phyloP scores from a whole-genome alignment of 495 filamentous ascomycete species.

The Haplographium delicatum region DNA sequence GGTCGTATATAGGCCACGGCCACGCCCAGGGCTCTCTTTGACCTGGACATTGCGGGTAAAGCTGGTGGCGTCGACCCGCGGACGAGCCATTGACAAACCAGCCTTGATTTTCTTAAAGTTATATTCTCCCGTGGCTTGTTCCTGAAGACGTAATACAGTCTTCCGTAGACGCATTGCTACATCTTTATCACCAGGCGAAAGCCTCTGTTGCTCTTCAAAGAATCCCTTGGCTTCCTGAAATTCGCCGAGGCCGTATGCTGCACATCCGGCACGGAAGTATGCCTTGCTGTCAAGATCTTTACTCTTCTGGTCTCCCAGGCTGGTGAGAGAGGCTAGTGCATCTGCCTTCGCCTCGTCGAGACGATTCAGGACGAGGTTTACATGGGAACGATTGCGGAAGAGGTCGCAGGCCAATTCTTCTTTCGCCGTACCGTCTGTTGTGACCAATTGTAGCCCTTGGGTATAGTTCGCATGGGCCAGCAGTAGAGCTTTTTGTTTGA shows the following conservation, averaged over 20 bases:
- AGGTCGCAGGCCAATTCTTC: slow-evolving; percentile 23
- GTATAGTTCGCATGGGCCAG: slow-evolving; percentile 30
- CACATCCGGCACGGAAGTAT: slow-evolving; percentile 42
- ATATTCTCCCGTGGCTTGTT: slow-evolving; percentile 38
- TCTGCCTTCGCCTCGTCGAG: slow-evolving; percentile 31
- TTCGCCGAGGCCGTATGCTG: slow-evolving; percentile 39
- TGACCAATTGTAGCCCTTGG: slow-evolving; percentile 27
- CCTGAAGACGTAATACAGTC: slow-evolving; percentile 27
- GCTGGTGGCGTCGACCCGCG: slow-evolving; percentile 38
- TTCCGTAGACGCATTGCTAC: slow-evolving; percentile 29
- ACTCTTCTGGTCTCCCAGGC: slow-evolving; percentile 21
- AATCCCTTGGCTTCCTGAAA: slow-evolving; percentile 27
- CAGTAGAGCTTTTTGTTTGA: slow-evolving; percentile 25
- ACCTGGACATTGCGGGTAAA: slow-evolving; percentile 32
- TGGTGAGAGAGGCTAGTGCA: slow-evolving; percentile 28
- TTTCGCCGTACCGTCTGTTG: slow-evolving; percentile 22
- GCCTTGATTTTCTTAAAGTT: slow-evolving; percentile 34
- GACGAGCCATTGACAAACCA: slow-evolving; percentile 23
- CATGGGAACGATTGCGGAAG: slow-evolving; percentile 42
- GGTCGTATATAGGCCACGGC: slow-evolving; percentile 47
- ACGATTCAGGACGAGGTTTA: slow-evolving; percentile 32
- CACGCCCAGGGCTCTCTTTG: slow-evolving; percentile 14
- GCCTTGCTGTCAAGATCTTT: slow-evolving; percentile 39
- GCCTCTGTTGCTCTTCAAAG: slow-evolving; percentile 31
- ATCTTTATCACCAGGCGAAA: slow-evolving; percentile 28